Evolutionary conservation across 176 grass and related monocot species (phyloP), one percentile per base, ranked within the genome.

Genomic region (Oryza coarctata): DNA sequence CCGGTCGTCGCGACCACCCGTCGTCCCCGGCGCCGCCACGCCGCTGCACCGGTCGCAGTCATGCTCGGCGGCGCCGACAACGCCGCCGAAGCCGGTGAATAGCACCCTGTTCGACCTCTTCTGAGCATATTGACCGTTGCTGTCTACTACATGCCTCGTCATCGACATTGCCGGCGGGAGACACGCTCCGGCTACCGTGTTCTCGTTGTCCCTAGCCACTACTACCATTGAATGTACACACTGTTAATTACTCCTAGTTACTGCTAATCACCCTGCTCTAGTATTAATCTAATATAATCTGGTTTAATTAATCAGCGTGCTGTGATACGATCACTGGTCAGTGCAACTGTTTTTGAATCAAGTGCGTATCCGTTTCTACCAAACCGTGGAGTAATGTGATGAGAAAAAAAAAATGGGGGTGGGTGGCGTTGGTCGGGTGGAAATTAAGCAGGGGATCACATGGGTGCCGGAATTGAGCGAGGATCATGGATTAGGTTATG

Each of bases 1-100:
- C 69, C 84, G 96, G 20, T 89, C 91, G 0, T 63, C 77, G 0
- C 79, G 89, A 0, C 96, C 93, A 13, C 93, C 96, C 15, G 71
- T 99, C 73, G 80, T 95, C 55, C 92, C 96, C 47, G 81, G 65
- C 3, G 58, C 73, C 2, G 50, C 17, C 18, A 2, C 50, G 18
- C 25, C 75, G 8, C 12, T 89, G 61, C 90, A 60, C 70, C 89
- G 65, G 2, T 80, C 89, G 7, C 83, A 75, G 87, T 95, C 96
- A 6, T 86, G 73, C 81, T 84, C 84, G 68, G 73, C 60, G 3
- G 74, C 80, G 27, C 43, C 81, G 2, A 5, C 39, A 3, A 0
- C 69, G 0, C 4, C 55, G 35, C 15, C 47, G 15, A 62, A 41
- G 68, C 4, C 22, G 32, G 77, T 65, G 22, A 0, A 29, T 10